Percentiles rank a stretch among this genome's conserved stretches.
phyloP scores from a whole-genome alignment of 352 stramenopile genomes.

The Phytophthora pini region DNA sequence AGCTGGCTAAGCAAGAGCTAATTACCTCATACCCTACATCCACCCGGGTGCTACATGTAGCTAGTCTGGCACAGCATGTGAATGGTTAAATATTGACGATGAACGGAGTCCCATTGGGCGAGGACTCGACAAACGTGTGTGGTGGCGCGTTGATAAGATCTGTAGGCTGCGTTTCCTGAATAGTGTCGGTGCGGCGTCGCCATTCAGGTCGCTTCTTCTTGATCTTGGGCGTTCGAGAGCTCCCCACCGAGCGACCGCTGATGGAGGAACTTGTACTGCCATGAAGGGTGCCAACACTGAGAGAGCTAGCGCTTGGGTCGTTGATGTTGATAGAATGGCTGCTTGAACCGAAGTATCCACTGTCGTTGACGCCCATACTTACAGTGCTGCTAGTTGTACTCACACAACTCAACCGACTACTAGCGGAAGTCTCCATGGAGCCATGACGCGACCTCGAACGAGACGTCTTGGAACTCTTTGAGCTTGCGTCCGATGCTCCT shows the following conservation, averaged over 20 bases:
- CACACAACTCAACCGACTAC: constrained; percentile 27
- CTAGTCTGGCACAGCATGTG: constrained; percentile 13
- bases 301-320: constrained; percentile 23
- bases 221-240: constrained; percentile 28
- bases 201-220: constrained; percentile 50
- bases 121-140: constrained; percentile 52
- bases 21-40: constrained; percentile 34
- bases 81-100: constrained; percentile 66
- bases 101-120: constrained; percentile 57
- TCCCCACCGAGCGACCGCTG: constrained; percentile 23
- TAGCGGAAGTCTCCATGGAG: constrained; percentile 39
- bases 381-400: constrained; percentile 38
- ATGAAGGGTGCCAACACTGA: constrained; percentile 28
- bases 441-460: constrained; percentile 31
- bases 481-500: constrained; percentile 22
- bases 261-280: constrained; percentile 31
- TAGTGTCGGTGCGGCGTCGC: constrained; percentile 46
- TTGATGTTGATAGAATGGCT: constrained; percentile 17
- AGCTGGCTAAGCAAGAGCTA: constrained; percentile 20
- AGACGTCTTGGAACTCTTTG: constrained; percentile 29
- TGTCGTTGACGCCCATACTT: constrained; percentile 42
- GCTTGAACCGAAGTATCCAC: constrained; percentile 26
- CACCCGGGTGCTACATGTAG: constrained; percentile 7
- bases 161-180: constrained; percentile 42
- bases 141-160: constrained; percentile 36